Percentiles rank a stretch among this genome's conserved stretches.
Evolutionary conservation across 2,329 filamentous ascomycete genomes (phyloP).

Genomic region (Colletotrichum tofieldiae): DNA sequence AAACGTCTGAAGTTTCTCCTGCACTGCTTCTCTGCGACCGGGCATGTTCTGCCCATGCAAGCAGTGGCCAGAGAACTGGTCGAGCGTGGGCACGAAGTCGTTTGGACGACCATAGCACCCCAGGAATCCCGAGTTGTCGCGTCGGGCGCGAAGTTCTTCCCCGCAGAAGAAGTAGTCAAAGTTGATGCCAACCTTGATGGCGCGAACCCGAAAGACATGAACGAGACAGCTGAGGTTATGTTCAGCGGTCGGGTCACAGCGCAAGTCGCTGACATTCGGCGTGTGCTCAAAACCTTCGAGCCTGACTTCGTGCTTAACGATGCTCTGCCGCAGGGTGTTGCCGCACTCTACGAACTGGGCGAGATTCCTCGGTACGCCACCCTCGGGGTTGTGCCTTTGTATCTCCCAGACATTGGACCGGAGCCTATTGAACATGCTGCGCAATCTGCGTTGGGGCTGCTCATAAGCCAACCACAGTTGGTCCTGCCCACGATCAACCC

Average conservation of each 20-base stretch:
- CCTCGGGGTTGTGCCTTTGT: constrained; percentile 57
- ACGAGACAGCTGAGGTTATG: constrained; percentile 49
- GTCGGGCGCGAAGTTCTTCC: constrained; percentile 53
- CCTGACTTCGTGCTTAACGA: constrained; percentile 56
- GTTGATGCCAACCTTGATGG: constrained; percentile 51
- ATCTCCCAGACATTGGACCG: constrained; percentile 53
- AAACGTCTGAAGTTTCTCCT: constrained; percentile 54
- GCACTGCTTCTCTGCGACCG: constrained; percentile 58
- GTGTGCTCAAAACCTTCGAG: constrained; percentile 48
- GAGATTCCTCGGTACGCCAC: constrained; percentile 56
- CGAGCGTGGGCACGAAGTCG: constrained; percentile 55
- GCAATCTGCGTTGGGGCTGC: constrained; percentile 45
- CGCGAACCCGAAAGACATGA: constrained; percentile 50
- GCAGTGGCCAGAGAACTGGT: constrained; percentile 56
- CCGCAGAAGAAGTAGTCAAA: constrained; percentile 50
- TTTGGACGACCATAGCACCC: constrained; percentile 55
- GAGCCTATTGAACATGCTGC: constrained; percentile 47
- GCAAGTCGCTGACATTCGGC: constrained; percentile 55
- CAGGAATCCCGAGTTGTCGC: constrained; percentile 53
- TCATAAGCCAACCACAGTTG: constrained; percentile 50
- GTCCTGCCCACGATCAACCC: constrained; percentile 51
- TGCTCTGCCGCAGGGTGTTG: constrained; percentile 55
- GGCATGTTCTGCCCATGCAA: constrained; percentile 58
- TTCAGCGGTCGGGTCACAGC: constrained; percentile 51
- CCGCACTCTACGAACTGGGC: constrained; percentile 54